These are phyloP conservation scores for Penicillium rolfsii DNA, from an alignment of 2,329 filamentous ascomycete species.

Conservation along the genomic window DNA sequence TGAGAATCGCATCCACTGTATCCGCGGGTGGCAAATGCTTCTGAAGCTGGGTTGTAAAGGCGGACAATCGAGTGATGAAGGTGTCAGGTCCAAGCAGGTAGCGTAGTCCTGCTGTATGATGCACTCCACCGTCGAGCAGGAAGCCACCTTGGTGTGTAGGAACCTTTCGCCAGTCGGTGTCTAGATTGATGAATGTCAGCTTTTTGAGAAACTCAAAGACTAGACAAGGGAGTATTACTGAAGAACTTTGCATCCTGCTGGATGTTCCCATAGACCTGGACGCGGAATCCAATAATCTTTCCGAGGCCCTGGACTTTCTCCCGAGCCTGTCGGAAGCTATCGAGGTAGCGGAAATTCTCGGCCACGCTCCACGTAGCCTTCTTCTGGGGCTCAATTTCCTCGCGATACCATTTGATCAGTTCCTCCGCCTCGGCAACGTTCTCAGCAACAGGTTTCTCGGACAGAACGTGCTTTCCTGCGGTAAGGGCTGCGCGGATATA, in stretches of 20 bases:
- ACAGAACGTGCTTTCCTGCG: constrained; percentile 71
- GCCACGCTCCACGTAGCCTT: constrained; percentile 62
- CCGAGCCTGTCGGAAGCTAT: constrained; percentile 57
- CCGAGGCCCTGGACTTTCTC: constrained; percentile 57
- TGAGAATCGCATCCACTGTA: constrained; percentile 64
- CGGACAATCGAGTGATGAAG: constrained; percentile 54
- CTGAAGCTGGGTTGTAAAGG: constrained; percentile 60
- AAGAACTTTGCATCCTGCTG: constrained; percentile 12
- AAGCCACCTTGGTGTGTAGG: constrained; percentile 77
- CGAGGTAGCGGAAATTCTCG: constrained; percentile 72
- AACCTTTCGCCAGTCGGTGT: constrained; percentile 66
- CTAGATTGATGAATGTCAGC: constrained; percentile 28
- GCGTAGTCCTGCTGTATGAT: constrained; percentile 67
- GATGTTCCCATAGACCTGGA: constrained; percentile 15
- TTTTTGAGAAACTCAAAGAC: not conserved
- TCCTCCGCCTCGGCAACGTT: constrained; percentile 57
- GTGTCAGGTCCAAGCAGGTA: constrained; percentile 53
- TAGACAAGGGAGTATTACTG: not conserved
- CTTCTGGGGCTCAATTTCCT: constrained; percentile 34
- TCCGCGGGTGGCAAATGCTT: constrained; percentile 67
- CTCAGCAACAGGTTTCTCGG: constrained; percentile 70
- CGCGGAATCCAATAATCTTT: constrained; percentile 46
- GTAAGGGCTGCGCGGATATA: constrained; percentile 62
- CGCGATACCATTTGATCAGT: constrained; percentile 54
- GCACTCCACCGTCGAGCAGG: constrained; percentile 74